Base-by-base conservation (phyloP, 2,329 filamentous ascomycete genomes). In the Penicillium sp. region DNA sequence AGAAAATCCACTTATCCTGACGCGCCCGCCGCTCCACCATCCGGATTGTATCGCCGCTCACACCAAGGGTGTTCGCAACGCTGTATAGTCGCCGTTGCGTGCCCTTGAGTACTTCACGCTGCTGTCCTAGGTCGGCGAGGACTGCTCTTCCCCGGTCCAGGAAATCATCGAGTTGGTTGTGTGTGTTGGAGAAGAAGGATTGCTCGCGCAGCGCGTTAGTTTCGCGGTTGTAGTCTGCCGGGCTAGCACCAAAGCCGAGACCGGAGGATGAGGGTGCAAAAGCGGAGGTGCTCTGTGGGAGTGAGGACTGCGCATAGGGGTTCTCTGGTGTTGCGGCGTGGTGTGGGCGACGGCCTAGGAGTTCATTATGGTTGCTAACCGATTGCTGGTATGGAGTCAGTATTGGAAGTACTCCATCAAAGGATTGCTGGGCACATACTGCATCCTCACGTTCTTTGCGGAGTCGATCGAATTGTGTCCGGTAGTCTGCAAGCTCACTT, bases 1-100 rank as follows among this genome's bases (percentile, higher is more conserved):
- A 90, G 74, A 99, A 99, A 36, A 99, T 96, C 92, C 93, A 97
- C 78, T 97, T 97, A 74, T 99, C 94, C 79, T 97, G 90, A 74
- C 87, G 89, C 50, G 94, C 92, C 61, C 94, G 83, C 66, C 94
- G 80, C 78, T 97, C 93, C 42, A 99, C 89, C 91, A 94, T 97
- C 47, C 94, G 87, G 64, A 99, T 99, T 2, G 94, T 99, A 73
- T 97, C 93, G 21, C 93, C 93, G 70, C 90, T 96, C 59, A 99
- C 85, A 0, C 94, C 94, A 48, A 99, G 78, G 23, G 94, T 97
- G 72, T 96, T 97, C 7, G 91, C 94, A 21, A 97, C 92, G 67
- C 86, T 93, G 72, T 97, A 97, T 49, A 99, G 81, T 72, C 87
- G 86, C 74, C 89, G 89, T 77, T 99, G 94, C 23, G 94, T 97